phyloP scores from a whole-genome alignment of 2,329 filamentous ascomycete species.

The Monosporascus sp. region DNA sequence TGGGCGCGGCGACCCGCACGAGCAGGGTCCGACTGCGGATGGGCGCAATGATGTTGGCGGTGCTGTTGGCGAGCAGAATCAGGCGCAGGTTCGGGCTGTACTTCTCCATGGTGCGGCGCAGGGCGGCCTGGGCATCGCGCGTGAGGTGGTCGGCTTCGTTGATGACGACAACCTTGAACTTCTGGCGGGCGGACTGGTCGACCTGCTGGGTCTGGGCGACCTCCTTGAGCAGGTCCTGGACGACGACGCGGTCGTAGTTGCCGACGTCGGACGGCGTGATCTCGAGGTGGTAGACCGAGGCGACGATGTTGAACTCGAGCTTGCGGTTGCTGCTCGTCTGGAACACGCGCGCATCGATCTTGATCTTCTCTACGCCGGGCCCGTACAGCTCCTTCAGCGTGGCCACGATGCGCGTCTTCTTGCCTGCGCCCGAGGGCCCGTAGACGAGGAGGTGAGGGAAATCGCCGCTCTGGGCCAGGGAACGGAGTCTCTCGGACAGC shows the following conservation, averaged over 20 bases:
- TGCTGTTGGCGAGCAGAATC: constrained; percentile 91
- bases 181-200: constrained; percentile 82
- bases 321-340: constrained; percentile 94
- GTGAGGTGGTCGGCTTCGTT: constrained; percentile 96
- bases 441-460: constrained; percentile 98
- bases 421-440: constrained; percentile 91
- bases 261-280: constrained; percentile 97
- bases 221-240: constrained; percentile 94
- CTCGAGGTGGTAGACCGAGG: constrained; percentile 95
- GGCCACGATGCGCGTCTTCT: constrained; percentile 94
- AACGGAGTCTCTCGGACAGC: constrained; percentile 78
- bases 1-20: constrained; percentile 85
- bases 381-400: constrained; percentile 94
- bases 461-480: constrained; percentile 90
- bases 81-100: constrained; percentile 92
- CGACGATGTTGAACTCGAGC: constrained; percentile 98
- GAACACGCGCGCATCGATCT: constrained; percentile 96
- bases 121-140: constrained; percentile 88
- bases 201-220: constrained; percentile 99
- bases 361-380: constrained; percentile 98
- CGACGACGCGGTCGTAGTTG: constrained; percentile 90
- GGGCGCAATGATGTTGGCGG: constrained; percentile 97
- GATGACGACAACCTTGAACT: constrained; percentile 98
- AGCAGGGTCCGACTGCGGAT: constrained; percentile 89
- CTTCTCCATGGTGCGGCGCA: constrained; percentile 97